Evolutionary conservation across 2,329 filamentous ascomycete genomes (phyloP), one percentile per base, ranked within the genome.

Genomic region (Ciborinia camelliae): DNA sequence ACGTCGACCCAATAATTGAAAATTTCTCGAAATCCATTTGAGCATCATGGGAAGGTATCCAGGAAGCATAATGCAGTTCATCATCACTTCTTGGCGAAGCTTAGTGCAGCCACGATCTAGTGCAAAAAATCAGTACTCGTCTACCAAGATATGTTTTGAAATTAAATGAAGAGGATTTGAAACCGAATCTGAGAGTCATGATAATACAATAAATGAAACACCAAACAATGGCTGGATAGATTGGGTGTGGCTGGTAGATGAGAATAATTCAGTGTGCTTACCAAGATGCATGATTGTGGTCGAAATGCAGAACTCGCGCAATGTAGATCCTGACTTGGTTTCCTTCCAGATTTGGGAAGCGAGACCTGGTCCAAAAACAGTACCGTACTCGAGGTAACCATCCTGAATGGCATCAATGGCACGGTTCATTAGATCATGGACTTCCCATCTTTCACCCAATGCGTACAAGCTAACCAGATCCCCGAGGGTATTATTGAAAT

Each of bases 371-470:
- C 68, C 65, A 26, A 67, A 67, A 41, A 67, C 63, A 10, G 60
- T 67, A 14, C 66, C 64, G 32, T 64, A 68, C 14, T 67, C 57
- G n/a, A 54, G 64, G 47, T 65, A 69, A 2, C 65, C 67, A 63
- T 70, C 66, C 57, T 70, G 68, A 58, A 71, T 65, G 14, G 54
- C 57, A 55, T 71, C 70, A 20, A 69, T 66, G 4, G 66, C 47
- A 9, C 63, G 65, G 55, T 71, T 70, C 52, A 67, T 63, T 18
- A 71, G 37, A 18, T 63, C 52, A 8, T 63, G 26, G 28, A 68
- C 61, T 2, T 61, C 63, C 14, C 45, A 63, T 35, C 66, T 65
- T 45, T 71, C 69, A 9, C 58, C 68, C 14, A 71, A 26, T 18
- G 32, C 45, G 51, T 68, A 70, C 1, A 71, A 41, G 14, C 51